Conservation (phyloP, 257 asterid species). For the Paraleonurus japonicus region DNA sequence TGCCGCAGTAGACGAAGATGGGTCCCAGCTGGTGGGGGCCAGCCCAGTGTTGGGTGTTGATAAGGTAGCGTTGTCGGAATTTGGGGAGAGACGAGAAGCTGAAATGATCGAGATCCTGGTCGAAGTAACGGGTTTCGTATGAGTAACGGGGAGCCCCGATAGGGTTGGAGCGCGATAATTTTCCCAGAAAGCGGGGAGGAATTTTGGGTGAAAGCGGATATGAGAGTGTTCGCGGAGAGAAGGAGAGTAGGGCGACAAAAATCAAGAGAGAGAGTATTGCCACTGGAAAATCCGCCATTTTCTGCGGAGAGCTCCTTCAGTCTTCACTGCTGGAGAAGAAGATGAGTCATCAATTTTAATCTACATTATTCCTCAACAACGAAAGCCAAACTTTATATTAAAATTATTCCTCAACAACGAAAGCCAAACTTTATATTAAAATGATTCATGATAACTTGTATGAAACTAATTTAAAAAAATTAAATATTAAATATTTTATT, state of each 20-base stretch:
- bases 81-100: conserved; percentile 60
- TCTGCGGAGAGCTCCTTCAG: not conserved
- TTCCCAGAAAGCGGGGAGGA: conserved; percentile 43
- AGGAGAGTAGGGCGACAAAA: conserved; percentile 29
- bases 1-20: conserved; percentile 87
- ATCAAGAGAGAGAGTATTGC: conserved; percentile 23
- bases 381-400: too few species aligned
- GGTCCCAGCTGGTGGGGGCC: conserved; percentile 64
- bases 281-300: conserved; percentile 42
- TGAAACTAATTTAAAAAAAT: too few species aligned
- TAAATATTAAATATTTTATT: too few species aligned
- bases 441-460: too few species aligned
- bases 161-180: conserved; percentile 33
- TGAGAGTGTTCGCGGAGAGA: conserved; percentile 23
- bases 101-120: conserved; percentile 86
- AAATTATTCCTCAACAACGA: too few species aligned
- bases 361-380: too few species aligned
- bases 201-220: conserved; percentile 23
- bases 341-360: too few species aligned
- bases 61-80: conserved; percentile 76
- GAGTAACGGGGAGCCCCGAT: conserved; percentile 38
- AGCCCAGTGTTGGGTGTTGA: conserved; percentile 68
- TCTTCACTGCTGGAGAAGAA: not conserved
- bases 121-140: conserved; percentile 73
- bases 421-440: too few species aligned